Percentiles rank a stretch among this genome's conserved stretches.
These are phyloP conservation scores for Fraxinus sp. DNA, from an alignment of 305 asterid species.

Conservation along the genomic window DNA sequence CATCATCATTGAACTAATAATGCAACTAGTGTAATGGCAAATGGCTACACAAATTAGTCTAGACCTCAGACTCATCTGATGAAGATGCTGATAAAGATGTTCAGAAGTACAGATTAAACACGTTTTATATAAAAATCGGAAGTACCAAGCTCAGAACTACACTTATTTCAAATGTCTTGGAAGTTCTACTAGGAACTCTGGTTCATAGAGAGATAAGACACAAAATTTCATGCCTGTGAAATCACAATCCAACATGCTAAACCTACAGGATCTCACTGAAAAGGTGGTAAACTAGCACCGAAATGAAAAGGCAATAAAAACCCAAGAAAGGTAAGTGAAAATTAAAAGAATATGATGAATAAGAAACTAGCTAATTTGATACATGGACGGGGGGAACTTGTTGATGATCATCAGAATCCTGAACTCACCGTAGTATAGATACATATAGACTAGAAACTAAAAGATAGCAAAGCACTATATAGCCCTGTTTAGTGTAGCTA, in stretches of 20 bases:
- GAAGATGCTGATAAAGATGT: neutral
- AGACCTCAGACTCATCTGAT: neutral
- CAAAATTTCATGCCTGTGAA: neutral
- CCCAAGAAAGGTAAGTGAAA: neutral
- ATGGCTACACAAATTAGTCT: neutral
- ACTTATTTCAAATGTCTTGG: neutral
- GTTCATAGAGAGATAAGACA: neutral
- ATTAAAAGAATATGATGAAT: neutral
- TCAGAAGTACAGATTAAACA: neutral
- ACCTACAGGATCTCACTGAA: neutral
- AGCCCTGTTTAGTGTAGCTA: neutral
- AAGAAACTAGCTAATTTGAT: neutral
- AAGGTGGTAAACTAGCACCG: neutral
- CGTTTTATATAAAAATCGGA: neutral
- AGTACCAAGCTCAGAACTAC: neutral
- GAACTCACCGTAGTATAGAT: neutral
- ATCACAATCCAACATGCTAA: neutral
- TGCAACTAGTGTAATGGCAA: neutral
- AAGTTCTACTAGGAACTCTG: slow-evolving; percentile 4
- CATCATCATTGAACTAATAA: neutral
- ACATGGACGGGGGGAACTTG: neutral
- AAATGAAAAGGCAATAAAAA: neutral
- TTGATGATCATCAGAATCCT: neutral
- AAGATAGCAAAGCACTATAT: neutral
- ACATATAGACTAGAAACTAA: neutral